Evolutionary conservation across 169 alveolate genomes (phyloP), one percentile per base, ranked within the genome.

Genomic region (Cryptosporidium canis): DNA sequence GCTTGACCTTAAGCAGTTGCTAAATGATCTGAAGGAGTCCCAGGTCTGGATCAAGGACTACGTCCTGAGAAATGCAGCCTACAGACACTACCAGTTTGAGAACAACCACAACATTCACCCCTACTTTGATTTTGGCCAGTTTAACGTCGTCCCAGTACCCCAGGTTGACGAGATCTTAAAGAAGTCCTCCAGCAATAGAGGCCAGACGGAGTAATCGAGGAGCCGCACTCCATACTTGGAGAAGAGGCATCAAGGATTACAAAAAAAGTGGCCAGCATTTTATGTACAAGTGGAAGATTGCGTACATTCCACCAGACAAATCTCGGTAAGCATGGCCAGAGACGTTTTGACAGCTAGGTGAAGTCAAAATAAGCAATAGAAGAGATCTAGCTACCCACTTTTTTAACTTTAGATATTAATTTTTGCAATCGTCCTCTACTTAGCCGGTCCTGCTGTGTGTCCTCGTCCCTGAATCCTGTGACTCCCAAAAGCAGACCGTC

Each of bases 11-110:
- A 77, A 77, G n/a, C 24, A 77, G 14, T 58, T 35, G n/a, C 11
- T 63, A 14, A 61, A 48, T 41, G 77, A 58, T 56, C 18, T 77
- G 12, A 77, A 58, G 21, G 87, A 77, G 21, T 58, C 87, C 27
- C 87, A 55, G 24, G n/a, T 41, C 12, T 77, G 87, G 87, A 61
- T 77, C n/a, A 77, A 63, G 12, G 87, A 77, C 37, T 77, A 58
- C 41, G 87, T 77, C 4, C 6, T 77, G n/a, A 56, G 58, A 24
- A 77, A 77, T 55, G 55, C 87, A 2, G 64, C 58, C 48, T 58
- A 77, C 35, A 77, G 44, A 43, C 66, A 77, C 35, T 63, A 58
- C 48, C 87, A 77, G n/a, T 77, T 77, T 55, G 45, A 55, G 44
- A 58, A 39, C 21, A 77, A 61, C 21, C 39, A 55, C 9, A 41